Evolutionary conservation across 139 green algal species (phyloP), one percentile per base, ranked within the genome.

Genomic region (Chlamydomonas asymmetrica): DNA sequence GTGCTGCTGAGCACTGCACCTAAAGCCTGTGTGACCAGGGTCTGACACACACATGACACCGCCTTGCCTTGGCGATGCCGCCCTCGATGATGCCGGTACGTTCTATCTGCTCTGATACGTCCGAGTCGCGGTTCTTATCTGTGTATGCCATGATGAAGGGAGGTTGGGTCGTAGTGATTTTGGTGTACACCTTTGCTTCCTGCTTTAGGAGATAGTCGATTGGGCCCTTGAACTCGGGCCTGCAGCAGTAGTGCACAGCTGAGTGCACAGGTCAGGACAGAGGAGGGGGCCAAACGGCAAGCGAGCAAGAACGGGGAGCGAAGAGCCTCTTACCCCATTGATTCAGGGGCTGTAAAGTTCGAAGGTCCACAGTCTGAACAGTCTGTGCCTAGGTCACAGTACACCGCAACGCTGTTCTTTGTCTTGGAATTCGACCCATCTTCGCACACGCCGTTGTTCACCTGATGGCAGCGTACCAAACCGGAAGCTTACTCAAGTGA

Each of bases 331-430:
- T 27, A 7, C 63, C n/a, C 63, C 39, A 71, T 6, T 43, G 13
- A 5, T 16, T 22, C 63, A 59, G 39, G 23, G 65, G 6, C 27
- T n/a, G n/a, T 43, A 23, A 35, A 27, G n/a, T n/a, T 13, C 27
- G n/a, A 92, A 2, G 84, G 61, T 1, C 90, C 90, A 62, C 90
- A 94, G 82, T 94, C 90, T 3, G 63, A 27, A 71, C 90, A 94
- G 78, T 94, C 90, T 9, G 87, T 94, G 29, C 90, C 90, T 23
- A 94, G 72, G 68, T 94, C 90, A 68, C 90, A 94, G 2, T 66
- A 50, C 8, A 93, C 84, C 34, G 18, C 54, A 29, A 63, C 27
- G 89, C 2, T 80, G 48, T 0, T 87, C 88, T 60, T 87, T 92
- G 79, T 93, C 22, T 22, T 0, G 39, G 62, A 86, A 29, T 49